A percentile compares a stretch with the other conserved stretches of the same genome.
Evolutionary conservation across 2,329 filamentous ascomycete genomes (phyloP).

Genomic region (Mycocentrospora acerina): DNA sequence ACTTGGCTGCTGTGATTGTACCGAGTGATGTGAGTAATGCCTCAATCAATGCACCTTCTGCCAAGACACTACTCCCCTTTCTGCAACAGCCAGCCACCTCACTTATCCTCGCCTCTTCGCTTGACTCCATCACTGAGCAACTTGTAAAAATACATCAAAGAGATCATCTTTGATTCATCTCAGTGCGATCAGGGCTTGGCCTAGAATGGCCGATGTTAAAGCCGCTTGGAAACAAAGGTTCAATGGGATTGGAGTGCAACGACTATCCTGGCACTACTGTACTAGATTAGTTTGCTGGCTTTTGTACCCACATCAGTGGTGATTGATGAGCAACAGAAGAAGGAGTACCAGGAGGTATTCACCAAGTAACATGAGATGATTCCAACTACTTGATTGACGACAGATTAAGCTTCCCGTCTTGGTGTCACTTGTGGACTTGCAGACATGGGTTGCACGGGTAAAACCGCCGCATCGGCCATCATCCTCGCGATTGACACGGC

Average conservation of each 20-base stretch:
- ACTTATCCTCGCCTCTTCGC: background rate
- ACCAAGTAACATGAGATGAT: conserved; percentile 32
- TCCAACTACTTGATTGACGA: conserved; percentile 24
- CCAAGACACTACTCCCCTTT: background rate
- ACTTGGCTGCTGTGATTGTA: no score
- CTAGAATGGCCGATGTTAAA: conserved; percentile 9
- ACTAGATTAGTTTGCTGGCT: conserved; percentile 6
- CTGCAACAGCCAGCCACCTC: background rate
- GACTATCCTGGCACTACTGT: conserved; percentile 13
- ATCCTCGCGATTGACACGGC: no score
- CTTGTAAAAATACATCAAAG: conserved; percentile 24
- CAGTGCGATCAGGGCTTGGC: conserved; percentile 20
- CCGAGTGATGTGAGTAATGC: no score
- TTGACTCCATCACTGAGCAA: no score
- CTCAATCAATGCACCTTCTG: no score
- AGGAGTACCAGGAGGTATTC: conserved; percentile 24
- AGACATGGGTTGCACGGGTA: no score
- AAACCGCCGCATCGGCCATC: no score
- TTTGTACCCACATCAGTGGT: background rate
- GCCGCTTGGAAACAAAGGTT: conserved; percentile 2
- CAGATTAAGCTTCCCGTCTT: conserved; percentile 29
- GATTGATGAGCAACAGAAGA: conserved; percentile 14
- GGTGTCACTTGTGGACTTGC: conserved; percentile 26
- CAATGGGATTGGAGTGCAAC: conserved; percentile 7
- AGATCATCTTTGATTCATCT: conserved; percentile 36